Conservation (phyloP, 2,329 filamentous ascomycete species). For the Macrophomina pseudophaseolina region DNA sequence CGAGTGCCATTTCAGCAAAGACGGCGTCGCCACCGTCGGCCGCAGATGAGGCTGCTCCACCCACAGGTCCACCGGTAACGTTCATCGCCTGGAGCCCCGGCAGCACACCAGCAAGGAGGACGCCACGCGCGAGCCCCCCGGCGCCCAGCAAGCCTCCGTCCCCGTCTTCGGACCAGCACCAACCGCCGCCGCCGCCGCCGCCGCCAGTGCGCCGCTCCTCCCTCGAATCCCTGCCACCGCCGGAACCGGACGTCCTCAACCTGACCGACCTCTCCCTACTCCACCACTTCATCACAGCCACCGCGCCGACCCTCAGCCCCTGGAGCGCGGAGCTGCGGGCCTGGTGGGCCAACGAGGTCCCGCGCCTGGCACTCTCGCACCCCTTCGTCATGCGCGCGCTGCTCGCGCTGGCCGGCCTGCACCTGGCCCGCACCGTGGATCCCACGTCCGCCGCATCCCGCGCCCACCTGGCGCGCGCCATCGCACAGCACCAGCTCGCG, state of each 20-base stretch:
- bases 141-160: no score
- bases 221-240: background rate
- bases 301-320: background rate
- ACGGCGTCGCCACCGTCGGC: no score
- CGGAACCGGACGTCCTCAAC: background rate
- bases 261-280: background rate
- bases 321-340: background rate
- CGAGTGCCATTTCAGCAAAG: no score
- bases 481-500: background rate
- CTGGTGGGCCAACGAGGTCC: background rate
- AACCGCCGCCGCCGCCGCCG: background rate
- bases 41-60: no score
- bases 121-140: no score
- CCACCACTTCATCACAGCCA: background rate
- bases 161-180: no score
- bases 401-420: no score
- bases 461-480: background rate
- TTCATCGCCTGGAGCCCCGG: no score
- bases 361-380: background rate
- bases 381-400: no score
- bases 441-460: background rate
- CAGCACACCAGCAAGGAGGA: background rate
- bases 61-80: no score
- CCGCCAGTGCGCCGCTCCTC: background rate
- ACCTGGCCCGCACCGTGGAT: background rate